Evolutionary conservation across 2,329 filamentous ascomycete species (phyloP), one percentile per base, ranked within the genome.

Genomic region (Fusarium avenaceum): DNA sequence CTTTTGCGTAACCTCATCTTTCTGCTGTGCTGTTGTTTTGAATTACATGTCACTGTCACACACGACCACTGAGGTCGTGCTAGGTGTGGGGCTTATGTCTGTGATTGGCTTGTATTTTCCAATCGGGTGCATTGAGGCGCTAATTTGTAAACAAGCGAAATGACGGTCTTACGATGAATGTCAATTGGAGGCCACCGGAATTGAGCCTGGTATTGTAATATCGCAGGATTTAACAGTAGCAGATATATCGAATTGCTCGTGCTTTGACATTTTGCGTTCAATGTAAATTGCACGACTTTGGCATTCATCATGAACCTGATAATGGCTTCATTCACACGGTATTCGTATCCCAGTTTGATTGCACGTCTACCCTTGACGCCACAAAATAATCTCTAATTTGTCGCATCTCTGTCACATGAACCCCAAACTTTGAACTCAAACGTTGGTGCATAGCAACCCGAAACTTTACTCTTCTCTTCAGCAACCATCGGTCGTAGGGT

Each of bases 21-120:
- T 26, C 28, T 26, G 14, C 43, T 24, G n/a, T 51, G 39, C 28
- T 24, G 24, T 22, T 38, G 26, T 40, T 38, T 30, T 44, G n/a
- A 44, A 45, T 33, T 55, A 26, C 49, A 46, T 8, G 9, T 40
- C 19, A 26, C n/a, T 24, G 24, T 24, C 24, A 33, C 26, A 20
- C 46, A 39, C 4, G 20, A 22, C 48, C 57, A 47, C 42, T 30
- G 51, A 59, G 14, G 57, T 67, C 45, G 40, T 56, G 39, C 28
- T 32, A 10, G 26, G n/a, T 30, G 49, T 63, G 52, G 38, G 17
- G 14, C 17, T 19, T n/a, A 0, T 11, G n/a, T 15, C 20, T 28
- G 26, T 63, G 57, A 70, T 69, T 69, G 57, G 61, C 11, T 35
- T 4, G 40, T 17, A n/a, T 22, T 49, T 69, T 49, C 61, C 35